Conservation (phyloP, 2,329 filamentous ascomycete genomes). For the Colletotrichum godetiae region DNA sequence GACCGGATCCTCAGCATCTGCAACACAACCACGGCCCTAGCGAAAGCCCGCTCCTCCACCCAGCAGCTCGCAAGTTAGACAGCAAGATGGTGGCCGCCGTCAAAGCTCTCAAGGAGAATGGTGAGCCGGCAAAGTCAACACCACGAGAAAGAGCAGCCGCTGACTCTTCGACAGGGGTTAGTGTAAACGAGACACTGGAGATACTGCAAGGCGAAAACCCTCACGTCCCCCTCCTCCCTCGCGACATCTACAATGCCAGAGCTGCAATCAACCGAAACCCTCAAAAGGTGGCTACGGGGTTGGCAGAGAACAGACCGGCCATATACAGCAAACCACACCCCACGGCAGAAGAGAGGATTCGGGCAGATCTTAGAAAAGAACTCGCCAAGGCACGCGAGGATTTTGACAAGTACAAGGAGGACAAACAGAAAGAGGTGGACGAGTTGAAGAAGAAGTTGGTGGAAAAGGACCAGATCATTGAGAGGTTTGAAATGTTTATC, state of each 20-base stretch:
- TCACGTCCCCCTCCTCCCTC: slow-evolving; percentile 70
- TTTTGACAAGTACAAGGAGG: slow-evolving; percentile 64
- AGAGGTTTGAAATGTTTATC: slow-evolving; percentile 76
- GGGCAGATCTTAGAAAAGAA: slow-evolving; percentile 70
- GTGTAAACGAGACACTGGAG: slow-evolving; percentile 74
- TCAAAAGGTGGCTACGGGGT: slow-evolving; percentile 67
- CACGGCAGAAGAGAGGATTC: slow-evolving; percentile 72
- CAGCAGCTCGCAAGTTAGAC: slow-evolving; percentile 73
- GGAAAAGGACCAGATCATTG: slow-evolving; percentile 72
- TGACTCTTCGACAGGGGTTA: slow-evolving; percentile 63
- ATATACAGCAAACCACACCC: slow-evolving; percentile 75
- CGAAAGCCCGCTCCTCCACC: slow-evolving; percentile 74
- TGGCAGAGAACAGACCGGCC: slow-evolving; percentile 70
- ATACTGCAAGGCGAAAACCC: slow-evolving; percentile 74
- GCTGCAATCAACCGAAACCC: slow-evolving; percentile 76
- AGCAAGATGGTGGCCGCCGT: slow-evolving; percentile 76
- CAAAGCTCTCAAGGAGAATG: slow-evolving; percentile 73
- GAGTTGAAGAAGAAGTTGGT: slow-evolving; percentile 68
- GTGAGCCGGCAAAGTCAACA: slow-evolving; percentile 53
- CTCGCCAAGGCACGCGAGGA: slow-evolving; percentile 69
- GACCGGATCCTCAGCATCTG: slow-evolving; percentile 68
- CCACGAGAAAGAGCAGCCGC: slow-evolving; percentile 35
- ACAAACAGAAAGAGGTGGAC: slow-evolving; percentile 68
- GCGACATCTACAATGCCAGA: slow-evolving; percentile 76
- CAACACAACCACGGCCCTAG: slow-evolving; percentile 74